Evolutionary conservation across 768 basidiomycete genomes (phyloP).

Genomic region (Hortiboletus campestris): DNA sequence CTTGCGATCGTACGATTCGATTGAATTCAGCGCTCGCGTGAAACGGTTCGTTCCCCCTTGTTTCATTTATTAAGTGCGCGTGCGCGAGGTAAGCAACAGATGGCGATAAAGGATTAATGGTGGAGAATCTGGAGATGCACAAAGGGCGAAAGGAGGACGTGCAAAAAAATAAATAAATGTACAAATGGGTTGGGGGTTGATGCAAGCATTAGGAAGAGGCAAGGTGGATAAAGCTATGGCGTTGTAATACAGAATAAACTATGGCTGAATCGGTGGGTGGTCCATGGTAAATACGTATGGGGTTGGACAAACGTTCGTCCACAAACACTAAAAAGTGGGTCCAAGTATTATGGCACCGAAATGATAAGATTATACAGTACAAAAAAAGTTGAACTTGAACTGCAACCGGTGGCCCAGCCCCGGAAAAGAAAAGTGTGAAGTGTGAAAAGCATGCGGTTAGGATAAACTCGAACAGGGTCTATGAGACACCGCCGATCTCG

Average conservation of each 20-base stretch:
- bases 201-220: conserved; percentile 9
- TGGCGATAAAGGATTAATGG: not conserved
- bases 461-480: not conserved
- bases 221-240: not conserved
- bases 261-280: conserved; percentile 2
- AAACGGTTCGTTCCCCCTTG: not conserved
- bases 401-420: conserved; percentile 3
- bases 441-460: not conserved
- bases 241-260: conserved; percentile 14
- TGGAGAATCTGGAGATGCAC: not conserved
- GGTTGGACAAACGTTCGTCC: conserved; percentile 7
- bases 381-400: not conserved
- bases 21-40: not conserved
- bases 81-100: not conserved
- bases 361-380: conserved; percentile 9
- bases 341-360: conserved; percentile 13
- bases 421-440: not conserved
- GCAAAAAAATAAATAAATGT: conserved; percentile 11
- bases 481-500: conserved; percentile 44
- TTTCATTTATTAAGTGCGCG: not conserved
- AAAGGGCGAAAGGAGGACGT: not conserved
- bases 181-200: not conserved
- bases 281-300: conserved; percentile 25
- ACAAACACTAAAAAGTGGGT: not conserved
- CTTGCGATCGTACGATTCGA: too few relatives aligned